These are phyloP conservation scores for Neonectria punicea DNA, from an alignment of 2,329 filamentous ascomycete genomes.

Conservation along the genomic window DNA sequence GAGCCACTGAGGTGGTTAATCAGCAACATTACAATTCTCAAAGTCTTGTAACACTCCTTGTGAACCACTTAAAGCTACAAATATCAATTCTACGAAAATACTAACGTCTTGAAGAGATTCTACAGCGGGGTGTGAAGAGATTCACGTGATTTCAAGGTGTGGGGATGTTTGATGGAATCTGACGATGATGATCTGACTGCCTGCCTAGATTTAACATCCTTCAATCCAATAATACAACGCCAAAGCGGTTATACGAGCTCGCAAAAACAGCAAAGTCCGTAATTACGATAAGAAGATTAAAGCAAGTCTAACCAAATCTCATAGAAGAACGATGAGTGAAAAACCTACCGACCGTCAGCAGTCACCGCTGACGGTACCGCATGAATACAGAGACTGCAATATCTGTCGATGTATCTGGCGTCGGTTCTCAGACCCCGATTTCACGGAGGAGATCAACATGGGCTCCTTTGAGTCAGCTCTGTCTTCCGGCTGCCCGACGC, in stretches of 20 bases:
- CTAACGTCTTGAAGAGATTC: too few species aligned
- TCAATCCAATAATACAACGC: background rate
- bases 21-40: too few species aligned
- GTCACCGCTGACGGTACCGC: background rate
- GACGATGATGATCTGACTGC: background rate
- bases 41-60: too few species aligned
- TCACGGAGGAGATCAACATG: background rate
- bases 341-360: background rate
- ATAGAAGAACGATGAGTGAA: background rate
- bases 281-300: background rate
- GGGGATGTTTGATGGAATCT: background rate
- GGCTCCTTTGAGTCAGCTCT: background rate
- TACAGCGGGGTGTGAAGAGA: too few species aligned
- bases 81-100: too few species aligned
- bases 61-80: too few species aligned
- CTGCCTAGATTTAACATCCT: background rate
- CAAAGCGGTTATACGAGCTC: background rate
- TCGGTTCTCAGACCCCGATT: background rate
- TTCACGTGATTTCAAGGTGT: too few species aligned
- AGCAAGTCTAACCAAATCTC: background rate
- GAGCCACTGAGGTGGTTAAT: too few species aligned
- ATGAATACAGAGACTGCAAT: background rate
- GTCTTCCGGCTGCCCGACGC: background rate
- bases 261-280: background rate
- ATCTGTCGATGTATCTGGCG: conserved; percentile 6